Evolutionary conservation across 2,329 filamentous ascomycete genomes (phyloP), one percentile per base, ranked within the genome.

Genomic region (Xylariaceae sp.): DNA sequence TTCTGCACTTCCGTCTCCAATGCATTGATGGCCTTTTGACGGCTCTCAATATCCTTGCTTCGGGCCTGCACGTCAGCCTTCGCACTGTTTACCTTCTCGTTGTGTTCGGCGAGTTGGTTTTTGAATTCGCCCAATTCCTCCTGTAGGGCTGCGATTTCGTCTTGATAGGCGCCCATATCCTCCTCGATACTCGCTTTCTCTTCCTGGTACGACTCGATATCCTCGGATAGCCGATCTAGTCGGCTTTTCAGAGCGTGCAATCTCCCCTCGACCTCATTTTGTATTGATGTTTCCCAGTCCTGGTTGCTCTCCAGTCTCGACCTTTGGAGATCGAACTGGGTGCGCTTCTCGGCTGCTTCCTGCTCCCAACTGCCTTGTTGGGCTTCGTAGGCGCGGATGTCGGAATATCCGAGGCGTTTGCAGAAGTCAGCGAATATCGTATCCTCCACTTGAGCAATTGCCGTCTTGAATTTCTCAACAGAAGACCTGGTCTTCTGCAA

Each of bases 311-410:
- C 72, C 19, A 95, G 66, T 26, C 80, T 77, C 49, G 86, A 79
- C 53, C 80, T 83, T 55, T 98, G 92, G 4, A 83, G 79, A 36
- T 82, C 83, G 49, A 94, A 96, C 45, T 89, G 80, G 33, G 84
- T 79, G 42, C 86, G 86, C 65, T 89, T 89, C 59, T 92, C 80
- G 1, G 81, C 80, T 28, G 85, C 84, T 56, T 96, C 87, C 56
- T 94, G 86, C 58, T 96, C 89, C 31, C 94, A 67, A 26, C 83
- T 88, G 31, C 92, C 90, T 60, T 96, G 92, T 46, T 93, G 89
- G 17, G 83, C 83, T 56, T 96, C 88, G 51, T 96, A 98, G 37
- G 87, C 84, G 38, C 90, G 84, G 44, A 98, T 93, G 50, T 93
- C 82, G 37, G 76, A 71, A 56, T 94, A 96, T 1, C 89, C 87